Base-by-base conservation (phyloP, 2,329 filamentous ascomycete species). In the Whalleya microplaca region DNA sequence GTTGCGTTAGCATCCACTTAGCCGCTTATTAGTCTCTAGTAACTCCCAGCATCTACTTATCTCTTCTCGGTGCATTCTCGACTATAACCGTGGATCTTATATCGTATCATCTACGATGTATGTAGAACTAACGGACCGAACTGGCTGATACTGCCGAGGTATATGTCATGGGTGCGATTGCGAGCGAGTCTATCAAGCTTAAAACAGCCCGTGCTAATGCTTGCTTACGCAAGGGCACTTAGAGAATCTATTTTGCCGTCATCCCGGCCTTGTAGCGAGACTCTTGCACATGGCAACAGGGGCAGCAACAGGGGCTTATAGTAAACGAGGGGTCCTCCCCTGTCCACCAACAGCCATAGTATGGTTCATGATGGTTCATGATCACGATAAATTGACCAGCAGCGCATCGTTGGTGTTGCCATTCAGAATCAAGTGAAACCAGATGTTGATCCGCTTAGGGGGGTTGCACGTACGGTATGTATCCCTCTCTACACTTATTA, bases 231-330 rank as follows among this genome's bases (percentile, higher is more conserved):
- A 53, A 48, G 44, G 21, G 20, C 48, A 48, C 42, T 53, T 47
- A 54, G 48, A 58, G 54, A 49, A 54, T 62, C 45, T 44, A 59
- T 72, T 72, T 71, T 72, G 65, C 59, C 62, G 57, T 45, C 19
- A 53, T 45, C 55, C 70, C 65, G 64, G 68, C 59, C 66, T 64
- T 68, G 64, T 65, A 64, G 62, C 64, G 59, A 64, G 64, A 68
- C 63, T 59, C 61, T 64, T 66, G 64, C 70, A 73, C 69, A 71
- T 72, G 71, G 68, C 69, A 40, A 56, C 58, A 69, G 69, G 65
- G 66, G 66, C 62, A 58, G 51, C 62, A 58, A 49, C 42, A 48
- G 41, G 48, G 48, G 23, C 23, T 9, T 27, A 9, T n/a, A 27
- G 23, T 4, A 9, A 52, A 58, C 48, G 57, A 55, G 41, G 21